phyloP scores from a whole-genome alignment of 2,329 filamentous ascomycete genomes.

The Aspergillus pseudonomiae region DNA sequence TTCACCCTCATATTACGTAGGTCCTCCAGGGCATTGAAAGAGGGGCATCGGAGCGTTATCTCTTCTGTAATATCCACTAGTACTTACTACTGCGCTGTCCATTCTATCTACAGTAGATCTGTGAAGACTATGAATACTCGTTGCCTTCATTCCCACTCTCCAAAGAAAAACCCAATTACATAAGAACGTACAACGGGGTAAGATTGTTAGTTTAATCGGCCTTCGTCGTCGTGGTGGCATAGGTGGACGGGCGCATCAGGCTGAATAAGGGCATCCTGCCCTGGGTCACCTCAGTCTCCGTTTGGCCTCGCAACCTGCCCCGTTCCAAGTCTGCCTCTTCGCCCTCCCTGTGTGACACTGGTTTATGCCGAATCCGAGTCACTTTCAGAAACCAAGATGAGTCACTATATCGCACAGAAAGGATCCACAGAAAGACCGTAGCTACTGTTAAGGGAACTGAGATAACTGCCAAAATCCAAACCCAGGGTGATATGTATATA shows the following conservation, averaged over 20 bases:
- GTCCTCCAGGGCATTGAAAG: too few relatives aligned
- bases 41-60: too few relatives aligned
- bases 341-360: not conserved
- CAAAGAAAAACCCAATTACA: not conserved
- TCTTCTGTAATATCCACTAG: too few relatives aligned
- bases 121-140: not conserved
- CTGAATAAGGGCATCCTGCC: not conserved
- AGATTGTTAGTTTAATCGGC: not conserved
- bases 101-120: not conserved
- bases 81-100: too few relatives aligned
- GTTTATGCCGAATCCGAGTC: not conserved
- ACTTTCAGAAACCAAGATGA: not conserved
- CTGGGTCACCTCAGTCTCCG: not conserved
- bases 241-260: not conserved
- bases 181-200: not conserved
- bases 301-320: not conserved
- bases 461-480: conserved; percentile 16
- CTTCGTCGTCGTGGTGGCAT: not conserved
- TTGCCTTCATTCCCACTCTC: not conserved
- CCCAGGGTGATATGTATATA: conserved; percentile 13
- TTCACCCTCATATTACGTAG: too few relatives aligned
- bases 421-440: conserved; percentile 12
- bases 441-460: conserved; percentile 15
- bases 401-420: conserved; percentile 11
- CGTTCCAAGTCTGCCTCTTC: not conserved